Conservation (phyloP, 768 basidiomycete genomes). For the Dacryopinax primogenitus region DNA sequence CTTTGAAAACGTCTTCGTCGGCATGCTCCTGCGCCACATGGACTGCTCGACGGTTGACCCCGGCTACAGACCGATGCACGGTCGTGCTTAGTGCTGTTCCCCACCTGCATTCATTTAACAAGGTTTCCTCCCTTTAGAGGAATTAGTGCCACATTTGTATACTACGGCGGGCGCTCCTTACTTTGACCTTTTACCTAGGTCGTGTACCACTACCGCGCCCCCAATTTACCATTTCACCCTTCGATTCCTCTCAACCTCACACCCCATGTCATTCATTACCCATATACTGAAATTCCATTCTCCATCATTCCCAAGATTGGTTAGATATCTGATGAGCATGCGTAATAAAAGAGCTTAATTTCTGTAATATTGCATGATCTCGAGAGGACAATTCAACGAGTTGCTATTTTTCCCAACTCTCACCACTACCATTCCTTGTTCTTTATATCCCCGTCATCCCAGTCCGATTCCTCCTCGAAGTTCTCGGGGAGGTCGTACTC, state of each 20-base stretch:
- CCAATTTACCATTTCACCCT: background rate
- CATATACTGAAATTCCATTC: no score
- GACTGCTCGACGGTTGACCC: conserved; percentile 62
- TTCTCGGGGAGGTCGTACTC: background rate
- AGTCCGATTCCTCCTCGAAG: background rate
- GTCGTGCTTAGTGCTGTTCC: conserved; percentile 24
- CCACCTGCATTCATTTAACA: background rate
- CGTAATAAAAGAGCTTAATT: no score
- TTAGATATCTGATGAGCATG: no score
- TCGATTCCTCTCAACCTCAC: background rate
- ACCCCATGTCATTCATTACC: no score
- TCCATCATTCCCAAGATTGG: no score
- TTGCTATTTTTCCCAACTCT: no score
- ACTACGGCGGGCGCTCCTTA: background rate
- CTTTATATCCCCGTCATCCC: background rate
- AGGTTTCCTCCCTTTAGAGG: background rate
- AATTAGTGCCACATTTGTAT: conserved; percentile 6
- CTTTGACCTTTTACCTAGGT: background rate
- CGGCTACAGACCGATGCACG: conserved; percentile 66
- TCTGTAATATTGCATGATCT: no score
- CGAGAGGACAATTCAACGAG: no score
- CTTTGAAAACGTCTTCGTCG: conserved; percentile 81
- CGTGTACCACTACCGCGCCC: background rate
- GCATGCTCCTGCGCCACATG: conserved; percentile 69
- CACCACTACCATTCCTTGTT: background rate